A percentile compares a stretch with the other conserved stretches of the same genome.
These are phyloP conservation scores for Fusarium euwallaceae DNA, from an alignment of 2,329 filamentous ascomycete species.

Conservation along the genomic window DNA sequence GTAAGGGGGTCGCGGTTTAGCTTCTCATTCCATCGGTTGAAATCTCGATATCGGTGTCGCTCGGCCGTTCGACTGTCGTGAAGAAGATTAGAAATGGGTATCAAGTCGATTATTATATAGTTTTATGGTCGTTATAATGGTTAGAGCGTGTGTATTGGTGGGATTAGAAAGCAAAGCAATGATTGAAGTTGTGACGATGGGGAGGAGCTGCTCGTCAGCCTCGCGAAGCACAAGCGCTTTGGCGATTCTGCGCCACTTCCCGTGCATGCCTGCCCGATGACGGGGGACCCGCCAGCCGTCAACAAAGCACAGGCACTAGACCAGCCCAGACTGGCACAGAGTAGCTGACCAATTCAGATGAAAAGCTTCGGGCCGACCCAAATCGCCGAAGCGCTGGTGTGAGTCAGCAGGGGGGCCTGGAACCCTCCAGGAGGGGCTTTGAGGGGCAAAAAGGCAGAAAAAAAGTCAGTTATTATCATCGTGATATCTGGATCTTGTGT, in stretches of 20 bases:
- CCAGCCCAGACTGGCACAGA: conserved; percentile 15
- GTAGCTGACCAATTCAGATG: not conserved
- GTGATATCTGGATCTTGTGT: conserved; percentile 43
- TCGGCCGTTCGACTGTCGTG: not conserved
- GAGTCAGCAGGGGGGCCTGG: conserved; percentile 25
- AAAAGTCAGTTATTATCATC: conserved; percentile 42
- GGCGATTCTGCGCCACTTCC: conserved; percentile 28
- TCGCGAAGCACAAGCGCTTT: conserved; percentile 18
- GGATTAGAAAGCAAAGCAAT: not conserved
- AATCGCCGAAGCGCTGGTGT: not conserved
- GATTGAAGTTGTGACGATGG: conserved; percentile 10
- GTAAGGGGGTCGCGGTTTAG: conserved; percentile 5
- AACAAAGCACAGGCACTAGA: not conserved
- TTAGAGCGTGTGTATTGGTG: not conserved
- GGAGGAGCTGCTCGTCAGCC: conserved; percentile 33
- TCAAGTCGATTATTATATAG: not conserved
- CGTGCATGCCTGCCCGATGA: conserved; percentile 5
- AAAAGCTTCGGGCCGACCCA: not conserved
- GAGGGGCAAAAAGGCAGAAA: conserved; percentile 30
- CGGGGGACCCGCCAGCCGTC: not conserved
- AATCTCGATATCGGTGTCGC: not conserved
- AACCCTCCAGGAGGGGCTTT: conserved; percentile 36
- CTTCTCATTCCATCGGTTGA: conserved; percentile 1
- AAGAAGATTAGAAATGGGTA: not conserved
- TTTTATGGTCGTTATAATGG: not conserved